Base-by-base conservation (phyloP, 2,329 filamentous ascomycete species). In the Fusarium falciforme region DNA sequence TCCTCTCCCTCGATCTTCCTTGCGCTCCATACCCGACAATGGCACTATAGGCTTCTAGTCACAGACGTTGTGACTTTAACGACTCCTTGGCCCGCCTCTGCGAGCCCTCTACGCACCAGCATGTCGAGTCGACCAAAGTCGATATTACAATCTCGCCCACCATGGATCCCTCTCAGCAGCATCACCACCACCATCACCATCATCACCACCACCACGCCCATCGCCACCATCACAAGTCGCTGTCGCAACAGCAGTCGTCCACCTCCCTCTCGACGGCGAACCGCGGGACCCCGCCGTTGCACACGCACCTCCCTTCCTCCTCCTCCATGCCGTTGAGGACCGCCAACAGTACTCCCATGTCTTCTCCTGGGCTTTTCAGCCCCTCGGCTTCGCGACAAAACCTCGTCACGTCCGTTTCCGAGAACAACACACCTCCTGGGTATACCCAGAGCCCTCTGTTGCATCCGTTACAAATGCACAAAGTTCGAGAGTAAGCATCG, bases 401-500 rank as follows among this genome's bases (percentile, higher is more conserved):
- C 75, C 79, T 81, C 61, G 79, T 82, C 29, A 83, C 85, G 33
- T 84, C 87, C 31, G 78, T 85, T 31, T 89, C 88, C 68, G 89
- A 91, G 78, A 86, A 84, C 68, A 86, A 87, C 29, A 88, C 89
- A 6, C 88, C 89, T 40, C 85, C 84, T 44, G 84, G 83, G 29
- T 79, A 82, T 54, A 78, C 84, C 44, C 85, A 86, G 66, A 92
- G 89, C 76, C 91, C 92, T 1, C 92, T 89, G 77, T 83, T 94
- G 64, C 93, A 94, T 78, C 92, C 92, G 36, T 83, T 93, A 65
- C 93, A 94, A 81, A 89, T 89, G 69, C 92, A 93, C 81, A 91
- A 88, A 82, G 93, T 94, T 60, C 88, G 92, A 89, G 93, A 95
- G 92, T 94, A 87, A 88, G 91, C 89, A 44, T 52, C 49, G 38